A percentile compares a stretch with the other conserved stretches of the same genome.
These are phyloP conservation scores for Trametes polyzona DNA, from an alignment of 1,284 basidiomycete genomes.

Conservation along the genomic window DNA sequence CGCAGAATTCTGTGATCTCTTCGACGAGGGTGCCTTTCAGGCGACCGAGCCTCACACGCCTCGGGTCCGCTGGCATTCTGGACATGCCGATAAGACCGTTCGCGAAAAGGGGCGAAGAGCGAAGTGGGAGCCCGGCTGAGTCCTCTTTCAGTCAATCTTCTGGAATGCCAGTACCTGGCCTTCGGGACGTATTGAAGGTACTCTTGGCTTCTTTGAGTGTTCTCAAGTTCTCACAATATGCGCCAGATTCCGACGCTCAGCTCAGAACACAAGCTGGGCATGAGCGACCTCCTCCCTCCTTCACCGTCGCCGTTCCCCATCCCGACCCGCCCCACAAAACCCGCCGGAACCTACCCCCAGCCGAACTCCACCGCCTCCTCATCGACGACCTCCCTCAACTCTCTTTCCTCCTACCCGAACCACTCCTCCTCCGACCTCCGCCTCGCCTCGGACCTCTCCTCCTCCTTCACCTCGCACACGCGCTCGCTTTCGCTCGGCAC, in stretches of 20 bases:
- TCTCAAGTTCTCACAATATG: not conserved
- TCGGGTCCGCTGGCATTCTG: constrained; percentile 51
- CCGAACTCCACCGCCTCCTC: constrained; percentile 34
- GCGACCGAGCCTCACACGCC: constrained; percentile 48
- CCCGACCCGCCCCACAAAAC: constrained; percentile 38
- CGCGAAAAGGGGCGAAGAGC: constrained; percentile 42
- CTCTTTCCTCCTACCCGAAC: constrained; percentile 33
- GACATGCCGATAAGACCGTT: constrained; percentile 54
- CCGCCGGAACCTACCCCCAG: constrained; percentile 42
- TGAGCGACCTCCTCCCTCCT: constrained; percentile 75
- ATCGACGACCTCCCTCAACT: constrained; percentile 35
- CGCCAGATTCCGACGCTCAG: constrained; percentile 67
- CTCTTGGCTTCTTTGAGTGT: not conserved
- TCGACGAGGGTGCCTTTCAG: constrained; percentile 26
- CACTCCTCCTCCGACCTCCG: constrained; percentile 29
- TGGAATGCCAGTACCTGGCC: constrained; percentile 52
- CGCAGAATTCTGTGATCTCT: constrained; percentile 12
- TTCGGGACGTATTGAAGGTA: constrained; percentile 78
- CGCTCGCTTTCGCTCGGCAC: constrained; percentile 32
- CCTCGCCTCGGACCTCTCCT: constrained; percentile 23
- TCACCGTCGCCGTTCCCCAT: constrained; percentile 65
- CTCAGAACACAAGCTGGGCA: constrained; percentile 70
- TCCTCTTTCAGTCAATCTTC: constrained; percentile 38
- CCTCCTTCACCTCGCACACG: constrained; percentile 28
- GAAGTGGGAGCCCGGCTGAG: constrained; percentile 53